Base-by-base conservation (phyloP, 257 asterid genomes). In the Solanum raphanifolium region DNA sequence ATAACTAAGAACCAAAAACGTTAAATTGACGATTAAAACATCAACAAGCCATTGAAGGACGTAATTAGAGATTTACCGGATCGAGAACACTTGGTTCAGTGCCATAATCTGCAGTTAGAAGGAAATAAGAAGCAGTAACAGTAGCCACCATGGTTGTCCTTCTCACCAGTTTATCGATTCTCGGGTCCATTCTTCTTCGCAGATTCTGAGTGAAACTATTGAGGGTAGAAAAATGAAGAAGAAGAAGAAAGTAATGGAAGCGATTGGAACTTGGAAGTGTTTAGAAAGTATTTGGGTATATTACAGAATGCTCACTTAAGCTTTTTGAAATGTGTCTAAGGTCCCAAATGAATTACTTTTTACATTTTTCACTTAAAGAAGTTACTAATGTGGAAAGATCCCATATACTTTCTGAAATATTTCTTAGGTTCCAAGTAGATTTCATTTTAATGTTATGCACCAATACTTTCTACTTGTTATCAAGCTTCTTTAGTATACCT, bases 91-190 rank as follows among this genome's bases (percentile, higher is more conserved):
- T 96, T 73, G 98, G 98, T 86, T 93, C 92, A 41, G 96, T 87
- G 69, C 99, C 99, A 86, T 95, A 95, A 73, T 96, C 99, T 66
- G 99, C 98, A 41, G 98, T 96, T 89, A 96, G 93, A 74, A 96
- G 98, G 43, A 96, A 90, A 92, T 95, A 96, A 25, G 99, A 91
- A 86, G 95, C 98, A 25, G 95, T 93, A 2, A 72, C 93, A n/a
- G 98, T 94, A 65, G 98, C 98, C 87, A 94, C 92, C 95, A 96
- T 92, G 7, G 98, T 91, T 35, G 98, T 95, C 92, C 94, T 92
- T 87, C 98, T 91, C 88, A 96, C 94, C 3, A 95, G 90, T 92
- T 94, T 96, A 86, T 94, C 98, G 9, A 79, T 75, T 88, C 89
- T 91, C 1, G 96, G 94, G 86, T 96, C 92, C 98, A 96, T 94